Base-by-base conservation (phyloP, 2,329 filamentous ascomycete genomes). In the Penicillium palitans region DNA sequence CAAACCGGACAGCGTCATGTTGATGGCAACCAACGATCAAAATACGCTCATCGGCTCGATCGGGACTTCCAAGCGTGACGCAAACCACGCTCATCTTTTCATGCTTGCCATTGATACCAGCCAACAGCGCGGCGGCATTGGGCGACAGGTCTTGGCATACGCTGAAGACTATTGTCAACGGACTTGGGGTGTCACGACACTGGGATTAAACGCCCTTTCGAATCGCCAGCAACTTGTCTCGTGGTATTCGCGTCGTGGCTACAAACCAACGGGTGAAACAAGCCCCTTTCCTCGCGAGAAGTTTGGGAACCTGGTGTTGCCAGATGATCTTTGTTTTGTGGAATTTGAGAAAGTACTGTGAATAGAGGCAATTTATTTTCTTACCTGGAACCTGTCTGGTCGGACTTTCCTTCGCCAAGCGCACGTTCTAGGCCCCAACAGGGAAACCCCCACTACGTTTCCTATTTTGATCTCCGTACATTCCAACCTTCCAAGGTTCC, bases 181-280 rank as follows among this genome's bases (percentile, higher is more conserved):
- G 19, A 59, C 53, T 52, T 72, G 66, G 67, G 64, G 63, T 0
- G 55, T 59, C 2, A 61, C 27, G 2, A 66, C 50, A 12, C 29
- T 65, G 12, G 65, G 55, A 10, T 45, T 74, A 8, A 65, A 73
- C 53, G 68, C 69, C 9, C 61, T 74, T 27, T 71, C 68, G 7
- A 68, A 64, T 25, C 71, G 72, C 7, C 50, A 59, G 35, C 59
- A 55, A 13, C 64, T 74, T 31, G 68, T 72, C 17, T 44, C 58
- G 17, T 74, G 72, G 72, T 73, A 74, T 50, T 55, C 53, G 35
- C 66, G 70, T 21, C 63, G 66, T 10, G 71, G 71, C 9, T 73
- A 71, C 52, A 52, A 25, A 15, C 47, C 60, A 51, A 71, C 65
- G 0, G 69, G 68, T 5, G 62, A 70, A 24, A 59, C 58, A 12